Evolutionary conservation across 805 yeast species (phyloP), one percentile per base, ranked within the genome.

Genomic region (Metschnikowia chrysomelidarum): DNA sequence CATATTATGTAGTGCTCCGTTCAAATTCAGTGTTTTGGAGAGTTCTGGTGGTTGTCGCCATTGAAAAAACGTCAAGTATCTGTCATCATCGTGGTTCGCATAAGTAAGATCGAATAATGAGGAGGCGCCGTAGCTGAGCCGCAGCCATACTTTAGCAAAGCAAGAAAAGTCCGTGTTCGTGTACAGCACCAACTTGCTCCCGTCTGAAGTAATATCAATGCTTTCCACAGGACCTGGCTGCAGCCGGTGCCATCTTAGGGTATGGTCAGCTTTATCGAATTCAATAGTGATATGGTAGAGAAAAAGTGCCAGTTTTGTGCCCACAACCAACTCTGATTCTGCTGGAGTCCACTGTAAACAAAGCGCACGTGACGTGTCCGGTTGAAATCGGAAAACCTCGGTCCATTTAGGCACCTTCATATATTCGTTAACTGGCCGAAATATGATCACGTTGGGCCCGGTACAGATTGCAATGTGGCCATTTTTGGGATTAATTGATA

Each of bases 81-180:
- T 52, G 2, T 47, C 49, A 12, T 31, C 34, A 2, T 81, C 78
- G 51, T 85, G 94, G n/a, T 76, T 70, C 15, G 87, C 59, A 48
- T 83, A 80, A 0, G 77, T 62, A 43, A 87, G 62, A 48, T 83
- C 93, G 54, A 87, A 87, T 5, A 80, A 70, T 24, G 77, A 71
- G 30, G 55, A 58, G 16, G 75, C 78, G 18, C 83, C 87, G 50
- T 79, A 85, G 6, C 82, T 73, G 6, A 78, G 67, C 32, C 96
- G 64, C 35, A 79, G 70, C 95, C 96, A 89, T 2, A 87, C 67
- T 52, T 86, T 87, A 19, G 86, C 78, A 10, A 83, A 63, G 22
- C 68, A 67, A 54, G 87, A 95, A 53, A 71, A 75, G 25, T 63
- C 64, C 0, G 84, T 80, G 24, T 75, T 69, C 31, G 82, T 72